Conservation (phyloP, 805 yeast genomes). For the Ogataea saltuana region DNA sequence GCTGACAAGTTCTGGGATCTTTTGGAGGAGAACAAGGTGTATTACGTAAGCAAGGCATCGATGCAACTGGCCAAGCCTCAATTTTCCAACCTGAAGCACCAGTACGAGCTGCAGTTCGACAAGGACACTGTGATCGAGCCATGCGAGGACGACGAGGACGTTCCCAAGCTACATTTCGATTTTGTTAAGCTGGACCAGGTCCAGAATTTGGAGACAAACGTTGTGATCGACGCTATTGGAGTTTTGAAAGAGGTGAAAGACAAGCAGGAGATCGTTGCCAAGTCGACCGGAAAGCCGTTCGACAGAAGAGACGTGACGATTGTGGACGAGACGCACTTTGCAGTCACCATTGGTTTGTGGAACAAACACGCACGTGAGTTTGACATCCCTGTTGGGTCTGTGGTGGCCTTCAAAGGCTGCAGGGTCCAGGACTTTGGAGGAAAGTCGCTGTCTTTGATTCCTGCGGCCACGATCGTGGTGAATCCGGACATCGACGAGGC, state of each 20-base stretch:
- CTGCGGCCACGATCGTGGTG: slow-evolving; percentile 69
- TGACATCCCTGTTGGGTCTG: slow-evolving; percentile 68
- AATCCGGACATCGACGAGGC: slow-evolving; percentile 93
- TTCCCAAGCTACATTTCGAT: slow-evolving; percentile 78
- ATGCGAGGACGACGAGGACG: slow-evolving; percentile 55
- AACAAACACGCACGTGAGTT: slow-evolving; percentile 83
- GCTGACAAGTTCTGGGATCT: slow-evolving; percentile 77
- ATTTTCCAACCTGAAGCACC: slow-evolving; percentile 80
- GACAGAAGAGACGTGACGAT: slow-evolving; percentile 87
- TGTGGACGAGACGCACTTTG: slow-evolving; percentile 81
- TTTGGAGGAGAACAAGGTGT: slow-evolving; percentile 86
- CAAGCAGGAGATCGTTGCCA: slow-evolving; percentile 76
- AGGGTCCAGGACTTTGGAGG: slow-evolving; percentile 89
- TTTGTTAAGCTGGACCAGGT: slow-evolving; percentile 70
- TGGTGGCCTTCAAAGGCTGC: slow-evolving; percentile 90
- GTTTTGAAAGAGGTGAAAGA: slow-evolving; percentile 77
- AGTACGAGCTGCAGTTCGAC: slow-evolving; percentile 82
- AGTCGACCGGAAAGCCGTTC: slow-evolving; percentile 84
- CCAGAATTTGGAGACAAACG: slow-evolving; percentile 65
- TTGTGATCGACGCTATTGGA: slow-evolving; percentile 84
- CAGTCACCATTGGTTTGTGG: slow-evolving; percentile 86
- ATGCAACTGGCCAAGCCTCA: slow-evolving; percentile 83
- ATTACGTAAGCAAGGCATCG: slow-evolving; percentile 78
- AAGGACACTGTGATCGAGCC: slow-evolving; percentile 75
- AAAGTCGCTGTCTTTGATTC: slow-evolving; percentile 76